phyloP scores from a whole-genome alignment of 2,329 filamentous ascomycete genomes.

The Trichoderma harzianum region DNA sequence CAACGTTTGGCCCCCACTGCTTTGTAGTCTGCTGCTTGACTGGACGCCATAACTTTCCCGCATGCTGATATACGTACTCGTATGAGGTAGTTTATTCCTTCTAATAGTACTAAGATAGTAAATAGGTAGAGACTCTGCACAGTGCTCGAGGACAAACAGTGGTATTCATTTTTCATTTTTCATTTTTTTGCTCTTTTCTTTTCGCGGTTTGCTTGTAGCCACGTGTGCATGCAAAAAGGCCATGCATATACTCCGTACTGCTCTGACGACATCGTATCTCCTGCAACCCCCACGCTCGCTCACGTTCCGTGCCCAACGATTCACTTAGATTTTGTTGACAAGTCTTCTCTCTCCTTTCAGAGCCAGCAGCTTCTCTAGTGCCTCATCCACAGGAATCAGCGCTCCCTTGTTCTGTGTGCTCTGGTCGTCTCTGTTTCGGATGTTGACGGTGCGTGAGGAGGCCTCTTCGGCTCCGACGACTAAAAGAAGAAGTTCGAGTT shows the following conservation, averaged over 20 bases:
- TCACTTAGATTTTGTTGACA: conserved; percentile 34
- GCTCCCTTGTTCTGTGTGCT: conserved; percentile 60
- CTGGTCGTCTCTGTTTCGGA: conserved; percentile 62
- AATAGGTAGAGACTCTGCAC: background rate
- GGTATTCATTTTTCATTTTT: background rate
- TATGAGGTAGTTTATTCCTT: background rate
- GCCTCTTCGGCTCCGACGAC: conserved; percentile 62
- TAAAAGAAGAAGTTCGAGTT: conserved; percentile 24
- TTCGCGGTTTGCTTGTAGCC: background rate
- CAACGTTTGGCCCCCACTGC: background rate
- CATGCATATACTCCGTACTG: background rate
- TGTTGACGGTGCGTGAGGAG: conserved; percentile 58
- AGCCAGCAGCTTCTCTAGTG: conserved; percentile 52
- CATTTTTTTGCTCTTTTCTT: background rate
- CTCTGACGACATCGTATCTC: background rate
- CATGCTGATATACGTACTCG: background rate
- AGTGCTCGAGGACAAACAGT: background rate
- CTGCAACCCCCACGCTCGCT: background rate
- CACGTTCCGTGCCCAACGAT: background rate
- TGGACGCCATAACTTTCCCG: background rate
- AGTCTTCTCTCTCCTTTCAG: conserved; percentile 47
- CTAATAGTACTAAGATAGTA: background rate
- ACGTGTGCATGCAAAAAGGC: conserved; percentile 9
- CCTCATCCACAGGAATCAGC: conserved; percentile 54
- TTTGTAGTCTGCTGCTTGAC: background rate